phyloP scores from a whole-genome alignment of 495 filamentous ascomycete genomes.

The Podospora pseudocomata region DNA sequence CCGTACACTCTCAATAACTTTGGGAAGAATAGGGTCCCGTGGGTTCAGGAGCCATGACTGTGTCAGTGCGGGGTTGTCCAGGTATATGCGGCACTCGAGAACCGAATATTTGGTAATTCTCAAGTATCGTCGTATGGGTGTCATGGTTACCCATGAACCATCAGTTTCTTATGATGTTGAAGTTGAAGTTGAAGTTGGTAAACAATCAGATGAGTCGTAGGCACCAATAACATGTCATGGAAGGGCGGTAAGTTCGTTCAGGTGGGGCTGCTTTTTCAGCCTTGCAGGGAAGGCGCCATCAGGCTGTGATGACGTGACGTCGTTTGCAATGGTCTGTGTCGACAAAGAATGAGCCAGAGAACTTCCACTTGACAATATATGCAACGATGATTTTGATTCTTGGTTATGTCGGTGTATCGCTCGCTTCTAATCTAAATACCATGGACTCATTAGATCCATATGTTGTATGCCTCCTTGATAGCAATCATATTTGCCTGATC shows the following conservation, averaged over 20 bases:
- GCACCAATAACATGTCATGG: background rate
- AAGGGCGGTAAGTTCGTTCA: background rate
- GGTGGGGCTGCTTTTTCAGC: background rate
- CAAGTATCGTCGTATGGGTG: conserved; percentile 78
- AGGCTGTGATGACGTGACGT: background rate
- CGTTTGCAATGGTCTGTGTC: too few relatives aligned
- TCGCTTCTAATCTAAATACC: background rate
- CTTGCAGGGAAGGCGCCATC: background rate
- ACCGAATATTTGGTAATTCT: conserved; percentile 85
- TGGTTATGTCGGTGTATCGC: background rate
- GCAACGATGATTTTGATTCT: too few relatives aligned
- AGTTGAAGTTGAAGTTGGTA: background rate
- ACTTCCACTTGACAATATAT: too few relatives aligned
- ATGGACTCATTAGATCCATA: background rate
- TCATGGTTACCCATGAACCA: conserved; percentile 48
- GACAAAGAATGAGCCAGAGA: too few relatives aligned
- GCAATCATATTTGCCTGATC: conserved; percentile 70
- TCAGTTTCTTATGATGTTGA: too few relatives aligned
- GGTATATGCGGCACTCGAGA: conserved; percentile 90
- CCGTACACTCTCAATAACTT: conserved; percentile 76
- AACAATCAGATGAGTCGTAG: background rate
- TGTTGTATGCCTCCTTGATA: background rate
- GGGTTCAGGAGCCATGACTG: conserved; percentile 78
- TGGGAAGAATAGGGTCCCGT: conserved; percentile 67
- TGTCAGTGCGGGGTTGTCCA: conserved; percentile 78